Base-by-base conservation (phyloP, 768 basidiomycete genomes). In the Termitomyces sp. region DNA sequence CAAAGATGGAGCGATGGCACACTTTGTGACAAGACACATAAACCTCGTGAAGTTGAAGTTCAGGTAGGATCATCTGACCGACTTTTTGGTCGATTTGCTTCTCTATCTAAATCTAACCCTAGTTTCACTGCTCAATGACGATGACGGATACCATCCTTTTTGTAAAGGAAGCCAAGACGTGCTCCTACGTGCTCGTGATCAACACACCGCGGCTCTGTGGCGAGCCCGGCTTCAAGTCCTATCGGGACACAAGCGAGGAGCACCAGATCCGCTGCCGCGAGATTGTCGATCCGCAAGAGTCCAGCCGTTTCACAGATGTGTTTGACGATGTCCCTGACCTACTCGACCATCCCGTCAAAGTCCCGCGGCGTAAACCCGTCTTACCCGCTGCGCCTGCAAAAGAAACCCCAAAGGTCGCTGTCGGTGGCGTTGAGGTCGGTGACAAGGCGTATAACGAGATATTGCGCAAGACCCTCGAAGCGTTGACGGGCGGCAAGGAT, bases 101-200 rank as follows among this genome's bases (percentile, higher is more conserved):
- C 28, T 55, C 35, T 28, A 36, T 11, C 40, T 58, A 42, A 58
- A 33, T 62, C 35, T n/a, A 20, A 55, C 16, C 38, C 24, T 45
- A 96, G 92, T 96, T 94, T 72, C 95, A 98, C 75, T 98, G 95
- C 74, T 93, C 93, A 63, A 93, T 94, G 92, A 90, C 91, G 57
- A 93, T 91, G 79, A 86, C 91, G 45, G 95, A 98, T 76, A 86
- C 84, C 39, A 92, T 98, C 67, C 82, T 92, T 57, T 90, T 95
- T 70, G 88, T 98, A 70, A 95, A 96, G 72, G 95, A 97, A 79
- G 83, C 93, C 39, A 91, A 91, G 71, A 96, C 92, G 42, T 99
- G 97, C 75, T 87, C 91, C 64, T 98, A 99, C 72, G 87, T 97
- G 49, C 81, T 98, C 55, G 90, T 98, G 65, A 87, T 98, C 60